phyloP scores from a whole-genome alignment of 2,329 filamentous ascomycete genomes.

The Pseudogymnoascus sp. region DNA sequence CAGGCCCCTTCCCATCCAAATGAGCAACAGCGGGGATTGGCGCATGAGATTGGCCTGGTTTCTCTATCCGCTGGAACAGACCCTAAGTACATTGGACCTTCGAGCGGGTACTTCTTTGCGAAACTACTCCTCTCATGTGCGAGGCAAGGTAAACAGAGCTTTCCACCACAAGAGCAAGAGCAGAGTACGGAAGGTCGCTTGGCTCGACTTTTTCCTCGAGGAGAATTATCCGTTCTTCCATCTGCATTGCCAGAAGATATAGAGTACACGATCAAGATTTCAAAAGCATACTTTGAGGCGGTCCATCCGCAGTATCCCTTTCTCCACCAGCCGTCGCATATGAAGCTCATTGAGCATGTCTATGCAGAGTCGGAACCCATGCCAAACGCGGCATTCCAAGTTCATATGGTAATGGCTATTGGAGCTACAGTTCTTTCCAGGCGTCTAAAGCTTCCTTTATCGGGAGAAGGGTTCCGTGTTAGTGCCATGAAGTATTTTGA shows the following conservation, averaged over 20 bases:
- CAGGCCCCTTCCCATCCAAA: conserved; percentile 10
- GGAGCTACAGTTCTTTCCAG: conserved; percentile 38
- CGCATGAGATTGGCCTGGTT: conserved; percentile 46
- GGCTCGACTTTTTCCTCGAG: background rate
- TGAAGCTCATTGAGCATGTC: conserved; percentile 28
- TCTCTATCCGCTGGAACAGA: conserved; percentile 40
- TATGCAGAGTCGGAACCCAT: conserved; percentile 27
- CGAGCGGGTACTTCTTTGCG: conserved; percentile 46
- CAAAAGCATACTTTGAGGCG: conserved; percentile 39
- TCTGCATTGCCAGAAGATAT: conserved; percentile 21
- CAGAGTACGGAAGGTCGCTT: background rate
- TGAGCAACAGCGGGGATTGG: conserved; percentile 19
- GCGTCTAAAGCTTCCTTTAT: conserved; percentile 35
- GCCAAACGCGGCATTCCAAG: conserved; percentile 35
- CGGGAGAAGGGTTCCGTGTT: conserved; percentile 41
- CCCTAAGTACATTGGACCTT: conserved; percentile 46
- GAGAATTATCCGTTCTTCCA: conserved; percentile 9
- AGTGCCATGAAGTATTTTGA: conserved; percentile 40
- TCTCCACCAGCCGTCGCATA: conserved; percentile 37
- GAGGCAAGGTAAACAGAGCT: conserved; percentile 20
- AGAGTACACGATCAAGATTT: conserved; percentile 35
- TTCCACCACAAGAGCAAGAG: conserved; percentile 9
- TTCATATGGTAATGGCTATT: conserved; percentile 46
- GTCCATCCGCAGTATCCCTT: conserved; percentile 43
- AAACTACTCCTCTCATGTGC: conserved; percentile 38